Conservation (phyloP, 768 basidiomycete species). For the Termitomyces sp. region DNA sequence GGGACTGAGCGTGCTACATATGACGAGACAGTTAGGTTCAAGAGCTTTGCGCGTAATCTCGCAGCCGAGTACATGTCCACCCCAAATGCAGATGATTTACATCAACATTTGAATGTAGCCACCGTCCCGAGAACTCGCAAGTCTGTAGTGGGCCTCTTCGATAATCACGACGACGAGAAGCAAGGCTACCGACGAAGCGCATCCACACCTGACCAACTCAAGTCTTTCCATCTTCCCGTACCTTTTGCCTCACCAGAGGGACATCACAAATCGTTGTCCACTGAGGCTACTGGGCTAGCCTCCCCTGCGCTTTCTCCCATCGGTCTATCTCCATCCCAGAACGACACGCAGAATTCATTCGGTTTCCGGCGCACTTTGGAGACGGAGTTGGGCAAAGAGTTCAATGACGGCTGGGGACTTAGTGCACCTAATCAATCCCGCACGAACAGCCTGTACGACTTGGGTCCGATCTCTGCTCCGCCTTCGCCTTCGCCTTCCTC, state of each 20-base stretch:
- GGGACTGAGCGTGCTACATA: slow-evolving; percentile 19
- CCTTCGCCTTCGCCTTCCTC: slow-evolving; percentile 25
- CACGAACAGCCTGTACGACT: slow-evolving; percentile 50
- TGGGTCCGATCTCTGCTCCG: slow-evolving; percentile 40
- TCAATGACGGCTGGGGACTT: slow-evolving; percentile 38
- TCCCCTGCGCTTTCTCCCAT: slow-evolving; percentile 32
- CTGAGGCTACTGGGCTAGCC: slow-evolving; percentile 22
- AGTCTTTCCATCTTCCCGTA: slow-evolving; percentile 20
- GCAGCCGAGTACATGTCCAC: slow-evolving; percentile 25
- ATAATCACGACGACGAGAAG: slow-evolving; percentile 22
- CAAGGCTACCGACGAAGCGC: slow-evolving; percentile 11
- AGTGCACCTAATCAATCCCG: slow-evolving; percentile 41
- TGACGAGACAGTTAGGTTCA: slow-evolving; percentile 40
- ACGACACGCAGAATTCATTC: slow-evolving; percentile 8
- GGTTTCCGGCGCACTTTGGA: slow-evolving; percentile 36
- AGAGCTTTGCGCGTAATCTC: slow-evolving; percentile 40
- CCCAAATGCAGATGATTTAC: slow-evolving; percentile 5
- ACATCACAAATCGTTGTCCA: slow-evolving; percentile 25
- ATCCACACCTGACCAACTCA: slow-evolving; percentile 12
- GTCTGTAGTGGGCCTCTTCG: slow-evolving; percentile 62
- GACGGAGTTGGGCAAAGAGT: slow-evolving; percentile 54
- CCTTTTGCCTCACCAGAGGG: slow-evolving; percentile 27
- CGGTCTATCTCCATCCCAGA: slow-evolving; percentile 21
- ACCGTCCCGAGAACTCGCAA: slow-evolving; percentile 32
- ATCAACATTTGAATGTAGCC: slow-evolving; percentile 11